Evolutionary conservation across 2,329 filamentous ascomycete species (phyloP), one percentile per base, ranked within the genome.

Genomic region (Fusarium tjaetaba): DNA sequence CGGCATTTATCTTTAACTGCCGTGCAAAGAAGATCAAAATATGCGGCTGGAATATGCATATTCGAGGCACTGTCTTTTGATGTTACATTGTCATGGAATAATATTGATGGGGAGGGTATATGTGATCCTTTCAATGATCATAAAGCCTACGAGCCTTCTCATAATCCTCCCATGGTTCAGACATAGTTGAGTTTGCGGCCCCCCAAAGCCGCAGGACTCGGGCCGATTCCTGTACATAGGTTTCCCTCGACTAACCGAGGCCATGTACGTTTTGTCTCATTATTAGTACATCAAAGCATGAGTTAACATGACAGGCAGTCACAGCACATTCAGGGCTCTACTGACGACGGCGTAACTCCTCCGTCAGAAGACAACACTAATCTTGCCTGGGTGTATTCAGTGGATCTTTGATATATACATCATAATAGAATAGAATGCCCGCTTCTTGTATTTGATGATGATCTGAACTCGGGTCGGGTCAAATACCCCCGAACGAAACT

Each of bases 381-480:
- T 28, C 24, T 22, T 36, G 22, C 22, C 26, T 22, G 4, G 16
- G 34, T 20, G 4, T 8, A 10, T 45, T n/a, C 9, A 18, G 26
- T 10, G n/a, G 20, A 28, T 34, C 26, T 22, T 15, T 11, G 11
- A 26, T 28, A n/a, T 24, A 16, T n/a, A 38, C 26, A 51, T 34
- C n/a, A 24, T 22, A 39, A 32, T 45, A 7, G 24, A 45, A 15
- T 9, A 5, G 16, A 22, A 28, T 10, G 22, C 18, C 16, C 11
- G 24, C 10, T 20, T 46, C 10, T 5, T 49, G 36, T 48, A 53
- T 63, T 53, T 51, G 42, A 51, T 28, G 46, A 73, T 63, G 45
- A 55, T 51, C 57, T 61, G 39, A 48, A 51, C n/a, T 71, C 49
- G 55, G 38, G 13, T 72, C 36, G 55, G 58, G 34, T 55, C 38